Base-by-base conservation (phyloP, 257 asterid genomes). In the Schizonepeta tenuifolia region DNA sequence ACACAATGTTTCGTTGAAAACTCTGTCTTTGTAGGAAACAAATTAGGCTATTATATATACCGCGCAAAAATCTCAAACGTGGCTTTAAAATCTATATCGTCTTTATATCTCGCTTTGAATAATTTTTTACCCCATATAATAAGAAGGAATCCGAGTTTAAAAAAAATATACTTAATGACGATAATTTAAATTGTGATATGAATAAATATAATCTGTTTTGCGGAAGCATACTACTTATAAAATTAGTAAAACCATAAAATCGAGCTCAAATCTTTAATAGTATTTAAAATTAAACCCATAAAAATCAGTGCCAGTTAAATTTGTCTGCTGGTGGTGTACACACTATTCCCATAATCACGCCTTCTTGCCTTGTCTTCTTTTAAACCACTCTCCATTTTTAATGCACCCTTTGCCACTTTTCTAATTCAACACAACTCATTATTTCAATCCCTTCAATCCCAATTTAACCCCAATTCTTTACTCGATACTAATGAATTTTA, bases 301-400 rank as follows among this genome's bases (percentile, higher is more conserved):
- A 65, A 67, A 57, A 81, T 24, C 36, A 11, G 77, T 26, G 75
- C 26, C 71, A 73, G 72, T 31, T 66, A 72, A 79, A 79, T 15
- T 14, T 77, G 83, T 74, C 80, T 49, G 75, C 75, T 55, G 43
- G 51, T 73, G n/a, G n/a, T 81, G 81, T 49, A 69, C 41, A 80
- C 62, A 69, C 41, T 60, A 77, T 87, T 80, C 80, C 89, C 80
- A 26, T 38, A 79, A 73, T 76, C 73, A 71, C 84, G 69, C 74
- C 26, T 58, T 54, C 59, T 75, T 88, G 90, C 83, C 83, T 83
- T 77, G 89, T 83, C 90, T 68, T 67, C 56, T 75, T 81, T 35
- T 1, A 53, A 70, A 83, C 90, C 81, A 31, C 35, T 64, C 72
- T 72, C 85, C 86, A 35, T 54, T 55, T 76, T 67, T 72, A 36